Percentiles rank a stretch among this genome's conserved stretches.
Conservation (phyloP, 1,284 basidiomycete genomes). For the Microbotryum lychnidis-dioicae region DNA sequence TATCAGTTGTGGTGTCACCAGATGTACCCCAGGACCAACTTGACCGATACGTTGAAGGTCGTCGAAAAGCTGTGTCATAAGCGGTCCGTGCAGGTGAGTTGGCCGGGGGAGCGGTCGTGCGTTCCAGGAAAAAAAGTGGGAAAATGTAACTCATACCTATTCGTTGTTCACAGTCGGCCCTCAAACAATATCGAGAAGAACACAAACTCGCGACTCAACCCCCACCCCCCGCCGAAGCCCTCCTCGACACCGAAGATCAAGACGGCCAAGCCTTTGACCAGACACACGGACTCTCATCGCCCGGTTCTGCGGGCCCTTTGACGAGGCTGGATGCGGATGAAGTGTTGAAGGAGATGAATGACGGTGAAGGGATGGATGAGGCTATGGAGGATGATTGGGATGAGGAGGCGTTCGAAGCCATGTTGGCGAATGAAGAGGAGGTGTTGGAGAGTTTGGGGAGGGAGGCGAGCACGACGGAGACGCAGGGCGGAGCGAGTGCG, state of each 20-base stretch:
- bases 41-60: slow-evolving; percentile 67
- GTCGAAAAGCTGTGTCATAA: slow-evolving; percentile 80
- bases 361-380: neutral
- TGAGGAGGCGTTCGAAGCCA: neutral
- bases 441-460: slow-evolving; percentile 7
- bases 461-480: neutral
- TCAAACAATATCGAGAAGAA: slow-evolving; percentile 23
- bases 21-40: slow-evolving; percentile 77
- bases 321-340: too few relatives aligned
- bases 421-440: slow-evolving; percentile 15
- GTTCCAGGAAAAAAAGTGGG: neutral
- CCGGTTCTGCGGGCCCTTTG: neutral
- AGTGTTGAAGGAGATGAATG: neutral
- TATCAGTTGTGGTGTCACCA: slow-evolving; percentile 90
- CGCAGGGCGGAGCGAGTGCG: too few relatives aligned
- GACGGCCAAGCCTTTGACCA: neutral
- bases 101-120: neutral
- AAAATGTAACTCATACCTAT: too few relatives aligned
- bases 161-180: slow-evolving; percentile 1
- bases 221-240: neutral
- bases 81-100: slow-evolving; percentile 66
- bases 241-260: neutral
- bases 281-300: neutral
- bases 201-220: slow-evolving; percentile 6
- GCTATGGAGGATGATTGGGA: neutral